Conservation (phyloP, 768 basidiomycete species). For the Lentinula sp. region DNA sequence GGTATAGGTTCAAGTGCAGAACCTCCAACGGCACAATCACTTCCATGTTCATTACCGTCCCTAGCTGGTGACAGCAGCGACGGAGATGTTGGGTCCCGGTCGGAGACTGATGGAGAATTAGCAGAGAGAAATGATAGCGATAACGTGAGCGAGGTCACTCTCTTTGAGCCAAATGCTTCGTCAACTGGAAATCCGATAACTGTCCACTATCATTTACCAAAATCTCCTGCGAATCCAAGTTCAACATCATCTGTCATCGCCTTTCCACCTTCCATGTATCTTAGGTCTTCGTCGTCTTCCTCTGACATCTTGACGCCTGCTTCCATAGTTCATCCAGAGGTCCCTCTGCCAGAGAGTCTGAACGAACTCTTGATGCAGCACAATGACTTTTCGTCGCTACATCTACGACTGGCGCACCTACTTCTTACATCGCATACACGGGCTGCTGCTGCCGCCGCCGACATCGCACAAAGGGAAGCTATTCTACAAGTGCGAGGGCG, state of each 20-base stretch:
- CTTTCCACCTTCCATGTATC: neutral
- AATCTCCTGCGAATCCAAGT: neutral
- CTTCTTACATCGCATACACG: slow-evolving; percentile 36
- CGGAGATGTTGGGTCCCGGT: neutral
- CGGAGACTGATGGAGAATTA: neutral
- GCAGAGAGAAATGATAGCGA: neutral
- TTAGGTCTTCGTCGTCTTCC: neutral
- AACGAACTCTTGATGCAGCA: slow-evolving; percentile 28
- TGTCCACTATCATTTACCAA: neutral
- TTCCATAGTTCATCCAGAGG: neutral
- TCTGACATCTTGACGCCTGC: neutral
- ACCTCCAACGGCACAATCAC: neutral
- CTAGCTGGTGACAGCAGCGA: neutral
- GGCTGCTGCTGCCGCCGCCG: slow-evolving; percentile 30
- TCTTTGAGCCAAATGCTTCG: neutral
- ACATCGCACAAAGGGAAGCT: slow-evolving; percentile 31
- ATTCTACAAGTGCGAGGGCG: slow-evolving; percentile 53
- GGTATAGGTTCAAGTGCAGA: neutral
- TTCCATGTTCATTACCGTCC: neutral
- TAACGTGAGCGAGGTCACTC: neutral
- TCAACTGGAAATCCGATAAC: neutral
- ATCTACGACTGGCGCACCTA: slow-evolving; percentile 33
- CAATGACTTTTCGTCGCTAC: slow-evolving; percentile 23
- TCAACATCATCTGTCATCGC: neutral
- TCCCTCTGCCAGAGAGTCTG: slow-evolving; percentile 4